Conservation (phyloP, 768 basidiomycete genomes). For the Calvatia gigantea region DNA sequence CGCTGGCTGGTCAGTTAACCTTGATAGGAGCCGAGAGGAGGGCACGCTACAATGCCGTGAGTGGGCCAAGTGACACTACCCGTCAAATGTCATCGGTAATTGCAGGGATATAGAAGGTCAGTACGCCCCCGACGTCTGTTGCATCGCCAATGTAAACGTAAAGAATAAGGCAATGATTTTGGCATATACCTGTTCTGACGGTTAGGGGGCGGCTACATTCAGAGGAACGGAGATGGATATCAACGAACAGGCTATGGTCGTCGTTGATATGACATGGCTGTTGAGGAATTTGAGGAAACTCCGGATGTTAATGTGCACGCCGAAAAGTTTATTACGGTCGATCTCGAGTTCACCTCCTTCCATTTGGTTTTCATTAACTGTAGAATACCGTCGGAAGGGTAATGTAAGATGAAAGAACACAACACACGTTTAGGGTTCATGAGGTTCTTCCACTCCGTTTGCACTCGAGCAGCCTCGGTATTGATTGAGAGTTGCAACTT, state of each 20-base stretch:
- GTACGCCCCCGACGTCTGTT: slow-evolving; percentile 74
- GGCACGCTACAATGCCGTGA: too few species aligned
- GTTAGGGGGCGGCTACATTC: background rate
- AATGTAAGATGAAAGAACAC: slow-evolving; percentile 4
- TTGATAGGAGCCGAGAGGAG: too few species aligned
- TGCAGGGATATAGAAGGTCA: slow-evolving; percentile 87
- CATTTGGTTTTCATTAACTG: slow-evolving; percentile 24
- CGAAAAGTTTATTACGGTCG: slow-evolving; percentile 58
- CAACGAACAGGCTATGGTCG: slow-evolving; percentile 78
- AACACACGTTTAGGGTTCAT: slow-evolving; percentile 53
- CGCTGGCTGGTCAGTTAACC: too few species aligned
- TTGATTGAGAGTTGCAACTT: slow-evolving; percentile 49
- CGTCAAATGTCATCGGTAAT: slow-evolving; percentile 51
- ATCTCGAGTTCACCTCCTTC: slow-evolving; percentile 33
- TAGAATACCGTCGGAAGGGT: background rate
- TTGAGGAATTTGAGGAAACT: slow-evolving; percentile 82
- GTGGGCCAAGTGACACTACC: background rate
- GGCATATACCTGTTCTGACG: slow-evolving; percentile 62
- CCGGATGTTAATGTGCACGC: slow-evolving; percentile 65
- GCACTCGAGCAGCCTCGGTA: slow-evolving; percentile 72
- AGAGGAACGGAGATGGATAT: background rate
- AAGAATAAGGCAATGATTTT: slow-evolving; percentile 78
- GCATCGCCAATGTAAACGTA: slow-evolving; percentile 88
- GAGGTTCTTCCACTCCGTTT: slow-evolving; percentile 78
- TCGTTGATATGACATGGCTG: slow-evolving; percentile 75